Evolutionary conservation across 2,329 filamentous ascomycete genomes (phyloP).

Genomic region (Fusarium globosum): DNA sequence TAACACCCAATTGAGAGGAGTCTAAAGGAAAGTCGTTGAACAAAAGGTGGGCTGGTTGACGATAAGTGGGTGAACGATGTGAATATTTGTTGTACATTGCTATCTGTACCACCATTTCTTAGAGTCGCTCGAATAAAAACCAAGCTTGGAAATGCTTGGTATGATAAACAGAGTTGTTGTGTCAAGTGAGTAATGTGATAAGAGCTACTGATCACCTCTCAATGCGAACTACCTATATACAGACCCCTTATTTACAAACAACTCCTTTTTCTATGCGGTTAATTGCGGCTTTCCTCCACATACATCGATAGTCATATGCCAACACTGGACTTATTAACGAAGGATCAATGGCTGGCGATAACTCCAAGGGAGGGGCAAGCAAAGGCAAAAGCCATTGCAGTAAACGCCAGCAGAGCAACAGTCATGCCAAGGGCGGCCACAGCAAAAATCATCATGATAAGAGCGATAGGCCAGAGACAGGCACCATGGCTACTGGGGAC

Average conservation of each 20-base stretch:
- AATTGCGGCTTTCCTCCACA: neutral
- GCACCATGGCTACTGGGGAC: neutral
- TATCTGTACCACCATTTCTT: slow-evolving; percentile 47
- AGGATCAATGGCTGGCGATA: neutral
- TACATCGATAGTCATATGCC: neutral
- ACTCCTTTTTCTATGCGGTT: neutral
- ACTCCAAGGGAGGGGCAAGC: neutral
- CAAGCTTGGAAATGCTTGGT: slow-evolving; percentile 35
- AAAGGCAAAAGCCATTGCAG: slow-evolving; percentile 4
- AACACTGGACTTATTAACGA: neutral
- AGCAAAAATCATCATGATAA: neutral
- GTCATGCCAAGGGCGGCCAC: neutral
- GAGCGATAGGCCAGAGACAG: neutral
- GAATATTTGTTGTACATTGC: slow-evolving; percentile 44
- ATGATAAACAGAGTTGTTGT: slow-evolving; percentile 21
- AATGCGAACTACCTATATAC: slow-evolving; percentile 15
- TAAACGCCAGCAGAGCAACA: neutral
- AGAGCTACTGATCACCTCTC: slow-evolving; percentile 15
- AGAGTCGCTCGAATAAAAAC: slow-evolving; percentile 42
- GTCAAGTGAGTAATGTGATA: slow-evolving; percentile 15
- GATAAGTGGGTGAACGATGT: slow-evolving; percentile 27
- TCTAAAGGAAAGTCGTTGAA: slow-evolving; percentile 44
- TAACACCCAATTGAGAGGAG: slow-evolving; percentile 56
- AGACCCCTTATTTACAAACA: neutral
- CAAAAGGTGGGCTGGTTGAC: slow-evolving; percentile 15